Evolutionary conservation across 495 filamentous ascomycete genomes (phyloP).

Genomic region (Neurospora sp.): DNA sequence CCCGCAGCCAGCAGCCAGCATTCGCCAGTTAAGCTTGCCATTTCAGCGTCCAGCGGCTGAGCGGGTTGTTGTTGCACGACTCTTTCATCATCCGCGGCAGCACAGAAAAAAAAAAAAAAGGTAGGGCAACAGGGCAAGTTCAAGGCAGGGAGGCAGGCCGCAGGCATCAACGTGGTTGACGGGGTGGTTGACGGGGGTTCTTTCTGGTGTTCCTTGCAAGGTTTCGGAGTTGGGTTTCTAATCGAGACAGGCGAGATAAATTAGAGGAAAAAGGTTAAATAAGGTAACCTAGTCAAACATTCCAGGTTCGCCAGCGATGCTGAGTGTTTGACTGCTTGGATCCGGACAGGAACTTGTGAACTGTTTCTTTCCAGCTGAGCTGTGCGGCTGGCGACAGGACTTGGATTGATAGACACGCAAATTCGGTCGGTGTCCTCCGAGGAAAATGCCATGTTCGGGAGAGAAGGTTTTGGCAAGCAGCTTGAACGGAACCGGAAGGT

Average conservation of each 20-base stretch:
- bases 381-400: not conserved
- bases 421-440: not conserved
- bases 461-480: not conserved
- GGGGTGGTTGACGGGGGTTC: not conserved
- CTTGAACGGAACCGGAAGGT: not conserved
- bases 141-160: not conserved
- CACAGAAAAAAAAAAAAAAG: not conserved
- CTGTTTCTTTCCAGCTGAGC: not conserved
- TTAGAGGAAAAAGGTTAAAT: not conserved
- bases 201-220: not conserved
- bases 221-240: not conserved
- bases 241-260: not conserved
- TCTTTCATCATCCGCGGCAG: not conserved
- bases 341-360: not conserved
- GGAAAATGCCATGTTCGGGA: not conserved
- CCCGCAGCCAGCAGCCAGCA: not conserved
- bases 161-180: not conserved
- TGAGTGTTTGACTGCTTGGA: not conserved
- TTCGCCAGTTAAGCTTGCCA: not conserved
- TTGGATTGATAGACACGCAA: not conserved
- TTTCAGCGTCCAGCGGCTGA: not conserved
- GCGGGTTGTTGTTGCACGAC: not conserved
- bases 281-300: not conserved
- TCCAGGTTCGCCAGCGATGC: not conserved
- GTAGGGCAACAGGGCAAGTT: not conserved